Evolutionary conservation across 2,329 filamentous ascomycete genomes (phyloP), one percentile per base, ranked within the genome.

Genomic region (Coniochaeta hoffmannii): DNA sequence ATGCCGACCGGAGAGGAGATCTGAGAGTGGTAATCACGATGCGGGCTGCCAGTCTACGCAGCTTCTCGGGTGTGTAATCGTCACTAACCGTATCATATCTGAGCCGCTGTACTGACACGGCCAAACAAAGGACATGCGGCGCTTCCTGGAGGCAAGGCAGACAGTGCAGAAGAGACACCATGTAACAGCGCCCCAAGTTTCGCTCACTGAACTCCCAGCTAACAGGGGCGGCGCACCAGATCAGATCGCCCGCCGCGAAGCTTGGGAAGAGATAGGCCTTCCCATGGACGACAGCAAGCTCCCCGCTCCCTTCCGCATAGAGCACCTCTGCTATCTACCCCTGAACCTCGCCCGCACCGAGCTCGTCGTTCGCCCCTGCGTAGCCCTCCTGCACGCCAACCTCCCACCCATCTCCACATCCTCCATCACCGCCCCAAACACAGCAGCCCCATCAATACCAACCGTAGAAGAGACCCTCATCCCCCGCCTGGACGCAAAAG

Each of bases 221-320:
- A n/a, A n/a, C n/a, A n/a, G n/a, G n/a, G n/a, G n/a, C n/a, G n/a
- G n/a, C n/a, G n/a, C n/a, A n/a, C n/a, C 76, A 72, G 90, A 90
- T 70, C 81, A 92, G 65, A 95, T 92, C 53, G 91, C 93, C 9
- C 84, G 93, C 22, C 84, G 93, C 60, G 93, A 97, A 76, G 92
- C 93, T 1, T 88, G 82, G 69, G 93, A 97, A 69, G 93, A 97
- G 69, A 96, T 97, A 61, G 93, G 93, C 1, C 83, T 97, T 2
- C 89, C 93, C 1, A 78, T 86, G 65, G 78, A 85, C 62, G 83
- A 91, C 65, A 64, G 68, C 56, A 81, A 82, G 57, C 79, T 96
- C 30, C 89, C 90, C 1, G 73, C 76, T 12, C 89, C 89, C 1
- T 97, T 96, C 72, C 78, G 79, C 55, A 86, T 97, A 62, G 92